Conservation (phyloP, 2,329 filamentous ascomycete genomes). For the Xenosphaeropsis pyriputrescens region DNA sequence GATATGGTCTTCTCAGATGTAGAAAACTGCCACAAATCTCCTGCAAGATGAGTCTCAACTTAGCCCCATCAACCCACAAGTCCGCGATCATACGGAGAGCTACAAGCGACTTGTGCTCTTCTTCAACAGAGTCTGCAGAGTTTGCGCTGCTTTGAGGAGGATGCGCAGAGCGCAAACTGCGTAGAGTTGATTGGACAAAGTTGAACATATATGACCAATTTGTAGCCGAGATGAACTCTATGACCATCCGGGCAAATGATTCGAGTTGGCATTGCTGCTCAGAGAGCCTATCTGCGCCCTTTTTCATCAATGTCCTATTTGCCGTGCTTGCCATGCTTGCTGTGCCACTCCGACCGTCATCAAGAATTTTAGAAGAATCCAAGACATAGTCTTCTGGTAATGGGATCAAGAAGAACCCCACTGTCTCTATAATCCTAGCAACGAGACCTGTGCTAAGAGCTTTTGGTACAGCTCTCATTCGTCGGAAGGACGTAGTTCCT, state of each 20-base stretch:
- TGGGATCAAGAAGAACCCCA: slow-evolving; percentile 42
- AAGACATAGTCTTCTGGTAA: slow-evolving; percentile 41
- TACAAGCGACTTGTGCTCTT: slow-evolving; percentile 26
- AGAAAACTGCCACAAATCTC: slow-evolving; percentile 54
- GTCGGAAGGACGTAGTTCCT: slow-evolving; percentile 7
- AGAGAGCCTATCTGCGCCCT: slow-evolving; percentile 12
- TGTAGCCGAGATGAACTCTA: slow-evolving; percentile 50
- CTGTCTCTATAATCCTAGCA: slow-evolving; percentile 35
- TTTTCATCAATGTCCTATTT: slow-evolving; percentile 10
- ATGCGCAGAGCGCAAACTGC: slow-evolving; percentile 12
- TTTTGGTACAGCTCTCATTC: slow-evolving; percentile 8
- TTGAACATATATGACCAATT: slow-evolving; percentile 47
- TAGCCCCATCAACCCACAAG: slow-evolving; percentile 48
- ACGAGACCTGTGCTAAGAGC: slow-evolving; percentile 34
- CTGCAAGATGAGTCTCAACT: slow-evolving; percentile 45
- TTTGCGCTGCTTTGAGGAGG: slow-evolving; percentile 9
- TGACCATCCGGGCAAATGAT: slow-evolving; percentile 34
- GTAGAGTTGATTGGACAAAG: slow-evolving; percentile 31
- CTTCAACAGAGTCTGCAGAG: slow-evolving; percentile 5
- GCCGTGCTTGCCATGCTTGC: slow-evolving; percentile 6
- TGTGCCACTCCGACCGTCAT: slow-evolving; percentile 16
- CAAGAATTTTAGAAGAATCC: slow-evolving; percentile 40
- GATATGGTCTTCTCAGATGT: slow-evolving; percentile 47
- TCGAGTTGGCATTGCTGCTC: slow-evolving; percentile 31
- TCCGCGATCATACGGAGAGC: slow-evolving; percentile 44